Percentiles rank a stretch among this genome's conserved stretches.
These are phyloP conservation scores for Porogramme epimiltina DNA, from an alignment of 1,284 basidiomycete species.

Conservation along the genomic window DNA sequence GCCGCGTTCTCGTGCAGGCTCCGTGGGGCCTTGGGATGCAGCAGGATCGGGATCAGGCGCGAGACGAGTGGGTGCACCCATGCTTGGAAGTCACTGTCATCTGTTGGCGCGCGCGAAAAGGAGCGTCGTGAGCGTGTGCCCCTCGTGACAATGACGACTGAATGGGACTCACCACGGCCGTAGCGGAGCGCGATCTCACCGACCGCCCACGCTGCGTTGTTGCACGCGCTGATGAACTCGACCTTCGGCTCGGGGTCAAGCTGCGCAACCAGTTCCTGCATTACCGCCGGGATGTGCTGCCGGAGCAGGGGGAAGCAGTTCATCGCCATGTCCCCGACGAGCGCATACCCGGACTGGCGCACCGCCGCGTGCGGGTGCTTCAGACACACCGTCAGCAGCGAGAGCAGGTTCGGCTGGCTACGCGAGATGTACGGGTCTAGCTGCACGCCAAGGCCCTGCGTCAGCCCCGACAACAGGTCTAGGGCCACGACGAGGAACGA, in stretches of 20 bases:
- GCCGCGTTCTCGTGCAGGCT: constrained; percentile 97
- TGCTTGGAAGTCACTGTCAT: constrained; percentile 83
- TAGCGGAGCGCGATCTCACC: constrained; percentile 95
- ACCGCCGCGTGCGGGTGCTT: constrained; percentile 96
- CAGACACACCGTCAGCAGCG: constrained; percentile 81
- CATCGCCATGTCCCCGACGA: constrained; percentile 98
- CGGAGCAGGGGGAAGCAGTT: constrained; percentile 88
- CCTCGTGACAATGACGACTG: background rate
- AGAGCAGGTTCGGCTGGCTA: constrained; percentile 77
- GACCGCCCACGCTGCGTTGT: constrained; percentile 99
- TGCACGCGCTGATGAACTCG: constrained; percentile 95
- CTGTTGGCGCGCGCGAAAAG: constrained; percentile 35
- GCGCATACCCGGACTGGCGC: constrained; percentile 94
- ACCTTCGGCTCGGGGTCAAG: constrained; percentile 89
- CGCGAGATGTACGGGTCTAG: constrained; percentile 72
- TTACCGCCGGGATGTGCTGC: constrained; percentile 84
- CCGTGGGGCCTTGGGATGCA: constrained; percentile 90
- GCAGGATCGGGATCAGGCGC: constrained; percentile 89
- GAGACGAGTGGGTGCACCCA: constrained; percentile 88
- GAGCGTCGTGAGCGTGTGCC: constrained; percentile 4
- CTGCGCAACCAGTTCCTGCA: constrained; percentile 89
- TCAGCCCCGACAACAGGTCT: constrained; percentile 93
- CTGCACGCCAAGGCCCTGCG: constrained; percentile 87
- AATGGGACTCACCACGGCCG: constrained; percentile 58
- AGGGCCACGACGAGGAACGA: constrained; percentile 97